Percentiles rank a stretch among this genome's conserved stretches.
phyloP scores from a whole-genome alignment of 441 rosid genomes.

The Gossypium davidsonii region DNA sequence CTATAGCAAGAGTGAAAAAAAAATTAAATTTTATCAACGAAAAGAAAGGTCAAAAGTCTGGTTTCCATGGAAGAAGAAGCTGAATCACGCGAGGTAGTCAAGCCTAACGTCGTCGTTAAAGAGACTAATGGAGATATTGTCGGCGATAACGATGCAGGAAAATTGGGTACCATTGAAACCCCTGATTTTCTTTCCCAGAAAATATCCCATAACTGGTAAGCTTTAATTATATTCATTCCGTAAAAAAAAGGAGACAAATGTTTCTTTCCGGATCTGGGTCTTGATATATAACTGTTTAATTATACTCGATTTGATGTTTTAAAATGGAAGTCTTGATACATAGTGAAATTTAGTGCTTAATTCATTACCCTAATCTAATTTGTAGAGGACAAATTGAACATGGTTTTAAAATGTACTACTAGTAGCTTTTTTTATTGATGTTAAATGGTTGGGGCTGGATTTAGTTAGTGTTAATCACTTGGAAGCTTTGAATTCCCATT shows the following conservation, averaged over 20 bases:
- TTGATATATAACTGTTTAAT: background rate
- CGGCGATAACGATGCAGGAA: constrained; percentile 13
- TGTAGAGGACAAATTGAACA: background rate
- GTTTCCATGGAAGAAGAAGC: constrained; percentile 22
- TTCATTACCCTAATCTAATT: background rate
- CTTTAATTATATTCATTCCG: background rate
- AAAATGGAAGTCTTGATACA: background rate
- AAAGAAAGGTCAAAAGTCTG: background rate
- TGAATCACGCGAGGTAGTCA: constrained; percentile 20
- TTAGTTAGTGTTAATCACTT: background rate
- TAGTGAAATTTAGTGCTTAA: background rate
- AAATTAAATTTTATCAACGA: background rate
- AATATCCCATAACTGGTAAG: constrained; percentile 16
- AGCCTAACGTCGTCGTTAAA: constrained; percentile 18
- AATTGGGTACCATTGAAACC: constrained; percentile 23
- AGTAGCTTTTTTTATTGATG: background rate
- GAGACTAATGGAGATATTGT: constrained; percentile 10
- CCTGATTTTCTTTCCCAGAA: constrained; percentile 19
- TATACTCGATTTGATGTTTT: background rate
- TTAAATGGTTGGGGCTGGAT: background rate
- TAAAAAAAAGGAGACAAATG: background rate
- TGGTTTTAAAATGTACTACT: background rate
- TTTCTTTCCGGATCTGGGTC: background rate
- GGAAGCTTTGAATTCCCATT: background rate
- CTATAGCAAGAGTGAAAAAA: background rate